Evolutionary conservation across 1,284 basidiomycete species (phyloP), one percentile per base, ranked within the genome.

Genomic region (Apiotrichum sp.): DNA sequence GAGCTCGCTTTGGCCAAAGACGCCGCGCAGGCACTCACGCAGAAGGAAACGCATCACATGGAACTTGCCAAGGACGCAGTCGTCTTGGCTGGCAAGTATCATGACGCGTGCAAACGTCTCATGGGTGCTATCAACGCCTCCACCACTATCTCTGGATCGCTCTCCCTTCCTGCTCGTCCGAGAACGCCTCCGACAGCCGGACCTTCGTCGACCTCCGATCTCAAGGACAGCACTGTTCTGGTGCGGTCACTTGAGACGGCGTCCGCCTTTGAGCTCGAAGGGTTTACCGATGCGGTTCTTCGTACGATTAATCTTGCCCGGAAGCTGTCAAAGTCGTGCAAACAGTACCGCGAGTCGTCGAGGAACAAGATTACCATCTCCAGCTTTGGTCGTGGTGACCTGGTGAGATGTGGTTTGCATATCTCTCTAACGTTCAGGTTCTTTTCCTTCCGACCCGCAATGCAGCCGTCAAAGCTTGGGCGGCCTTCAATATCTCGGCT

Each of bases 311-410:
- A 84, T 6, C 84, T 88, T n/a, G 88, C 93, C 53, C 86, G 89
- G 57, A 96, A 93, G 73, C 98, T 92, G 88, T 87, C 91, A 75
- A 96, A 93, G 73, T 91, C 95, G 69, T 95, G 90, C 77, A 92
- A 90, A 71, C 86, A 89, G 65, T 95, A 95, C 62, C 83, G 91
- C 47, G 93, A 98, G 62, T 84, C 89, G 22, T 86, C 89, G 13
- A 89, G 88, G 73, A 89, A 92, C 58, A 95, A 93, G 77, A 93
- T 97, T 55, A 88, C 91, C 1, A 95, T 96, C 74, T 82, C 89
- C 64, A 91, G 92, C 77, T 97, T 97, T 66, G 81, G 86, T 4
- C 90, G 90, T 70, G 91, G 92, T 11, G 93, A 98, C 77, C 79
- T 98, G 50, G 47, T 41, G 3, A 16, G 40, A 14, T 8, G 8